Conservation (phyloP, 2,329 filamentous ascomycete species). For the Fusarium hainanense region DNA sequence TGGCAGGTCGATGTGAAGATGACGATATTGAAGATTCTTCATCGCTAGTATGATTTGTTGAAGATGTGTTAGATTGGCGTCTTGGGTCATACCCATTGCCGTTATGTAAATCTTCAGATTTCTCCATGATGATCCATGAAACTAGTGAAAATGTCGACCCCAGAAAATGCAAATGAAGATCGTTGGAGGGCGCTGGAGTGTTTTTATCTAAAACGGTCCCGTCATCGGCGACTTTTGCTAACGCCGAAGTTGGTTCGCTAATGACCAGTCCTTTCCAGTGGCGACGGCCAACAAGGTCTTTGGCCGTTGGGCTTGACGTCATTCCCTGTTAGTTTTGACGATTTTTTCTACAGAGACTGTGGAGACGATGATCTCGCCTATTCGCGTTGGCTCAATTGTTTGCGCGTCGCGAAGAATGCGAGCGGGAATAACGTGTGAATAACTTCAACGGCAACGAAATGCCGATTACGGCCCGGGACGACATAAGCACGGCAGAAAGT, state of each 20-base stretch:
- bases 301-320: background rate
- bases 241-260: background rate
- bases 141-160: background rate
- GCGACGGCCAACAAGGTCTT: conserved; percentile 9
- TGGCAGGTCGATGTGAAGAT: background rate
- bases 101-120: conserved; percentile 10
- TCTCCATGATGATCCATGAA: conserved; percentile 2
- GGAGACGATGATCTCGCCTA: conserved; percentile 1
- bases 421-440: conserved; percentile 23
- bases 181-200: background rate
- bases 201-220: conserved; percentile 13
- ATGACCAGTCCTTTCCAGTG: background rate
- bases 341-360: background rate
- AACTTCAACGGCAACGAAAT: conserved; percentile 10
- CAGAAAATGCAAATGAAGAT: background rate
- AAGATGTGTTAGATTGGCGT: background rate
- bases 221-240: conserved; percentile 25
- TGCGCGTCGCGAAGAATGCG: background rate
- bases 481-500: background rate
- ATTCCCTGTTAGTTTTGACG: background rate
- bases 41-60: conserved; percentile 12
- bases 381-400: background rate
- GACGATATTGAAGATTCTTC: conserved; percentile 35
- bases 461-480: conserved; percentile 19
- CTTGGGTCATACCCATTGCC: background rate